phyloP scores from a whole-genome alignment of 495 filamentous ascomycete genomes.

The Aspergillus funiculosus region DNA sequence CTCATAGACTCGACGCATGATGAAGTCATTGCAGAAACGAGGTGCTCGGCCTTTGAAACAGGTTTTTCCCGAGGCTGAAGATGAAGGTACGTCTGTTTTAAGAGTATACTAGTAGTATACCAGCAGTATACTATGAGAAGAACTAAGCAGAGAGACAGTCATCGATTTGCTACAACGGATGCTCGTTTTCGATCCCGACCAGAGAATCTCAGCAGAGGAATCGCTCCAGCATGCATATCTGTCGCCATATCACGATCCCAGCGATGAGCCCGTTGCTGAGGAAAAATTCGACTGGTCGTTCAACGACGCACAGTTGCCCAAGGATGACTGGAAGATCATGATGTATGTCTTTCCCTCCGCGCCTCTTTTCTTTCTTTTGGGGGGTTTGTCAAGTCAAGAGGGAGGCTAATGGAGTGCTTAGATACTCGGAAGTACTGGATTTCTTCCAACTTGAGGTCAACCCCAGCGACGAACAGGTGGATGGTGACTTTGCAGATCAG shows the following conservation, averaged over 20 bases:
- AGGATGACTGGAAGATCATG: slow-evolving; percentile 99
- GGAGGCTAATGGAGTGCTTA: no score
- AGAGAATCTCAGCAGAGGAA: slow-evolving; percentile 75
- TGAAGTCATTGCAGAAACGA: slow-evolving; percentile 86
- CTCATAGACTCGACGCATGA: slow-evolving; percentile 80
- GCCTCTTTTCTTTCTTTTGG: background rate
- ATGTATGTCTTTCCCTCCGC: slow-evolving; percentile 59
- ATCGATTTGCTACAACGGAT: slow-evolving; percentile 90
- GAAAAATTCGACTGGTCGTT: slow-evolving; percentile 99
- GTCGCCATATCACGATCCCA: slow-evolving; percentile 92
- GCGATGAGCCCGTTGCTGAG: slow-evolving; percentile 86
- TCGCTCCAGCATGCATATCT: slow-evolving; percentile 88
- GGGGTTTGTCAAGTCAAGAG: no score
- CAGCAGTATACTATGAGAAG: background rate
- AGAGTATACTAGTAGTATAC: background rate
- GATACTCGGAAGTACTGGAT: slow-evolving; percentile 98
- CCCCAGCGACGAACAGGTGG: background rate
- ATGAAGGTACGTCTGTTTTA: slow-evolving; percentile 52
- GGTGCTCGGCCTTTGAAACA: slow-evolving; percentile 78
- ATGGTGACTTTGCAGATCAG: no score
- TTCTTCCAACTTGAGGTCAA: slow-evolving; percentile 74
- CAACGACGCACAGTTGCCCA: slow-evolving; percentile 92
- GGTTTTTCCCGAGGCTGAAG: slow-evolving; percentile 90
- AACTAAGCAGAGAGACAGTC: slow-evolving; percentile 43
- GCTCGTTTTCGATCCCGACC: slow-evolving; percentile 96